Base-by-base conservation (phyloP, 768 basidiomycete genomes). In the Russula griseocarnosa region DNA sequence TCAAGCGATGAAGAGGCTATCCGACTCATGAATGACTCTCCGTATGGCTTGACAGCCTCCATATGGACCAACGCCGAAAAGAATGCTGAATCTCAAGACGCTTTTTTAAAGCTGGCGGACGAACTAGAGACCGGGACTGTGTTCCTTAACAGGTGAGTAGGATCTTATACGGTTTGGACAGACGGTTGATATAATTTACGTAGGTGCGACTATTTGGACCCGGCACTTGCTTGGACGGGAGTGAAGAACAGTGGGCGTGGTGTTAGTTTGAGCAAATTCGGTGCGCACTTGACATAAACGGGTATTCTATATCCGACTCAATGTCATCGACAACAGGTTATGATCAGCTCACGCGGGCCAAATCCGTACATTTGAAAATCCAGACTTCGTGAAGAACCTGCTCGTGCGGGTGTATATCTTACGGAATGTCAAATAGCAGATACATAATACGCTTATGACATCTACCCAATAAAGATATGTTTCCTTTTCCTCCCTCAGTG, bases 191-290 rank as follows among this genome's bases (percentile, higher is more conserved):
- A 20, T 18, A 26, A 22, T 66, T 22, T 53, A 34, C 28, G 3
- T 66, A 89, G 89, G 49, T 92, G 90, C 69, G 96, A 99, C 74
- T 87, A 80, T 71, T 80, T 97, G 26, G 97, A 99, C 71, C 96
- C 97, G 2, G 93, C 94, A 5, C 78, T 98, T 1, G 83, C 91
- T 0, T 99, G 97, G 97, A 91, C 88, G 3, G 97, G 96, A 2
- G 88, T 92, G 53, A 98, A 98, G 79, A 78, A 97, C 70, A 94
- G 90, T 60, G 97, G 97, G 28, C 79, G 94, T 32, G 97, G 96
- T 1, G 79, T 98, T 64, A 94, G 92, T 70, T 76, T 98, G 69
- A 93, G 91, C 73, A 87, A 88, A 71, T 94, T 91, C 67, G 95
- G 94, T 92, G 61, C 61, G 84, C 76, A 59, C 40, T 28, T 4